Conservation (phyloP, 345 rosid genomes). For the Combretum micranthum region DNA sequence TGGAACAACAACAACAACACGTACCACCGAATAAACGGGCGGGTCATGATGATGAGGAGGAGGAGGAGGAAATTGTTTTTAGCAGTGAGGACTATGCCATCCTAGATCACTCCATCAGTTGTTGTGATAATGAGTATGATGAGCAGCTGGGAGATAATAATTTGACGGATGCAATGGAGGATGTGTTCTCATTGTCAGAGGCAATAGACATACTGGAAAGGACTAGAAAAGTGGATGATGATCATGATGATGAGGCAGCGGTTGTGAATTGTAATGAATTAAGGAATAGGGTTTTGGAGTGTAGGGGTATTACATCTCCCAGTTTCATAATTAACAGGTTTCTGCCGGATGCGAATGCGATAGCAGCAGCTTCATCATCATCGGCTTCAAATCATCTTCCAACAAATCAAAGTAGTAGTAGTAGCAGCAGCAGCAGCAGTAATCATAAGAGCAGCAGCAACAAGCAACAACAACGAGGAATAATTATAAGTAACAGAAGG, state of each 20-base stretch:
- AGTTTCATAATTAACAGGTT: constrained; percentile 71
- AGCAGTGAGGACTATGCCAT: not conserved
- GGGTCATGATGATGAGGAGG: not conserved
- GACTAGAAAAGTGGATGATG: constrained; percentile 20
- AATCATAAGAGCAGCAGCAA: not conserved
- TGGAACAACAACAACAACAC: no score
- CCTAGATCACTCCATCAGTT: not conserved
- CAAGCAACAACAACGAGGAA: constrained; percentile 3
- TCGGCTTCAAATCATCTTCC: constrained; percentile 20
- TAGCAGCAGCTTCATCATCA: constrained; percentile 56
- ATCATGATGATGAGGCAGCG: constrained; percentile 4
- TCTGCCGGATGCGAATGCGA: constrained; percentile 67
- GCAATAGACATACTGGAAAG: constrained; percentile 72
- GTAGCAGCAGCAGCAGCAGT: constrained; percentile 4
- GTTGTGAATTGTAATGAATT: constrained; percentile 13
- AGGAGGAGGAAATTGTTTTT: not conserved
- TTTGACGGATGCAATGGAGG: constrained; percentile 48
- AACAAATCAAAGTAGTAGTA: constrained; percentile 15
- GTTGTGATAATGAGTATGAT: constrained; percentile 14
- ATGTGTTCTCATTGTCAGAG: constrained; percentile 66
- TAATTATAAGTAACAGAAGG: constrained; percentile 1
- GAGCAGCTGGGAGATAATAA: constrained; percentile 24
- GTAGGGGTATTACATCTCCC: constrained; percentile 30
- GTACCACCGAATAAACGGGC: no score
- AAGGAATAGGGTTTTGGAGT: constrained; percentile 19